Conservation (phyloP, 352 stramenopile genomes). For the Phytophthora boehmeriae region DNA sequence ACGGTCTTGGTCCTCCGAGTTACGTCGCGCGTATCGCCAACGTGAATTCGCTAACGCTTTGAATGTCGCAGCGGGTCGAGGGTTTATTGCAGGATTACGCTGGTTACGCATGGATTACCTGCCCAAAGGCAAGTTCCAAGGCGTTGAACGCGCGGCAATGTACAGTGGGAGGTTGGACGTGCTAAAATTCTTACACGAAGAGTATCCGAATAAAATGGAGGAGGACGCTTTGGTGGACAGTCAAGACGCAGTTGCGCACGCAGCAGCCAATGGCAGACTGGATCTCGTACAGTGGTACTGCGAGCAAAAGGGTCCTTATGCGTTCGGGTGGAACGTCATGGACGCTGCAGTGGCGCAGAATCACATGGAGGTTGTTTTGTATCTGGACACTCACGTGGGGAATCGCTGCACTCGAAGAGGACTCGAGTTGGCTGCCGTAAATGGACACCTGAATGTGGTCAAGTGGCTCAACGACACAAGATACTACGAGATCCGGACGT, state of each 20-base stretch:
- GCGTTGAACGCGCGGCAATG: slow-evolving; percentile 38
- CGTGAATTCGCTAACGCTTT: slow-evolving; percentile 41
- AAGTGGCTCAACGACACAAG: slow-evolving; percentile 40
- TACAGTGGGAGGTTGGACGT: slow-evolving; percentile 44
- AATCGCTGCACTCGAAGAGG: slow-evolving; percentile 50
- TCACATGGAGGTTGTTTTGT: slow-evolving; percentile 46
- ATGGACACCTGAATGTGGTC: slow-evolving; percentile 44
- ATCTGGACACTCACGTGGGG: slow-evolving; percentile 34
- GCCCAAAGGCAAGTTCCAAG: slow-evolving; percentile 43
- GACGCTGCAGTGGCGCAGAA: slow-evolving; percentile 47
- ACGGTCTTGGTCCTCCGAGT: slow-evolving; percentile 39
- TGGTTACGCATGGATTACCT: slow-evolving; percentile 41
- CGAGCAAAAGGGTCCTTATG: slow-evolving; percentile 44
- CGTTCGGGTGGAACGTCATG: slow-evolving; percentile 51
- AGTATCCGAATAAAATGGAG: slow-evolving; percentile 45
- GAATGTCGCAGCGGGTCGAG: slow-evolving; percentile 32
- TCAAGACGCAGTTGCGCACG: slow-evolving; percentile 44
- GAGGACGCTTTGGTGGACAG: slow-evolving; percentile 35
- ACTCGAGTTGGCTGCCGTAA: slow-evolving; percentile 36
- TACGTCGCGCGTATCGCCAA: slow-evolving; percentile 41
- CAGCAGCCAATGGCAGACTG: slow-evolving; percentile 34
- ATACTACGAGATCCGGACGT: slow-evolving; percentile 47
- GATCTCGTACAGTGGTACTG: slow-evolving; percentile 48
- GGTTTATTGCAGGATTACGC: slow-evolving; percentile 26
- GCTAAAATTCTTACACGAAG: slow-evolving; percentile 37